Conservation (phyloP, 2,329 filamentous ascomycete genomes). For the Verticillium klebahnii region DNA sequence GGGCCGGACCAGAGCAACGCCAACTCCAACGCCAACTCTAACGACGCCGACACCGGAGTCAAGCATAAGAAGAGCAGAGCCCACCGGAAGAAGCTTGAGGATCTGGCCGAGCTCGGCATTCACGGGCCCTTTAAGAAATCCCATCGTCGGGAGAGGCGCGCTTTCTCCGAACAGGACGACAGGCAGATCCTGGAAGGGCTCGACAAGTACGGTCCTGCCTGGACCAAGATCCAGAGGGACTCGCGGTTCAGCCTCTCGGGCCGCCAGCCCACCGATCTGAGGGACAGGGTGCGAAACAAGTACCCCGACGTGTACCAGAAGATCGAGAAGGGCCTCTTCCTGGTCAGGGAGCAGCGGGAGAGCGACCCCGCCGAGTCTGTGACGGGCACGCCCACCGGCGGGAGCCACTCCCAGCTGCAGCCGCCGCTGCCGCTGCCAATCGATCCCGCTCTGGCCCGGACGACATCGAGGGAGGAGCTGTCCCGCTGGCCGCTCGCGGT, state of each 20-base stretch:
- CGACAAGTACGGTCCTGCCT: slow-evolving; percentile 55
- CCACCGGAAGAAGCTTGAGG: slow-evolving; percentile 52
- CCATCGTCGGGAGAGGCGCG: slow-evolving; percentile 52
- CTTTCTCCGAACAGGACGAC: slow-evolving; percentile 61
- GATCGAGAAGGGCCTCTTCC: slow-evolving; percentile 51
- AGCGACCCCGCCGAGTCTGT: slow-evolving; percentile 46
- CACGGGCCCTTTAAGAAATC: slow-evolving; percentile 59
- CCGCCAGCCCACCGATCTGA: slow-evolving; percentile 58
- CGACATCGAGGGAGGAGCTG: slow-evolving; percentile 42
- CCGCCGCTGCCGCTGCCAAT: slow-evolving; percentile 29
- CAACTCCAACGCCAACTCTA: neutral
- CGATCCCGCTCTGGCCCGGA: slow-evolving; percentile 34
- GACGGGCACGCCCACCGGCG: slow-evolving; percentile 44
- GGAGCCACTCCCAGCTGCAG: slow-evolving; percentile 29
- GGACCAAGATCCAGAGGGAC: slow-evolving; percentile 63
- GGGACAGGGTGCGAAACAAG: slow-evolving; percentile 61
- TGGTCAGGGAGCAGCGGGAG: slow-evolving; percentile 36
- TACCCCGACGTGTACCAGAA: slow-evolving; percentile 53
- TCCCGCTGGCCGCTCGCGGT: slow-evolving; percentile 35
- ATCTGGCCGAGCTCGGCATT: slow-evolving; percentile 54
- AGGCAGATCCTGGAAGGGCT: slow-evolving; percentile 57
- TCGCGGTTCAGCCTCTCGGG: slow-evolving; percentile 51
- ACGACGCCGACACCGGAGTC: slow-evolving; percentile 25
- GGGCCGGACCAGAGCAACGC: neutral
- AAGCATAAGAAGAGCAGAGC: slow-evolving; percentile 47